These are phyloP conservation scores for Colletotrichum sidae DNA, from an alignment of 2,329 filamentous ascomycete genomes.

Conservation along the genomic window DNA sequence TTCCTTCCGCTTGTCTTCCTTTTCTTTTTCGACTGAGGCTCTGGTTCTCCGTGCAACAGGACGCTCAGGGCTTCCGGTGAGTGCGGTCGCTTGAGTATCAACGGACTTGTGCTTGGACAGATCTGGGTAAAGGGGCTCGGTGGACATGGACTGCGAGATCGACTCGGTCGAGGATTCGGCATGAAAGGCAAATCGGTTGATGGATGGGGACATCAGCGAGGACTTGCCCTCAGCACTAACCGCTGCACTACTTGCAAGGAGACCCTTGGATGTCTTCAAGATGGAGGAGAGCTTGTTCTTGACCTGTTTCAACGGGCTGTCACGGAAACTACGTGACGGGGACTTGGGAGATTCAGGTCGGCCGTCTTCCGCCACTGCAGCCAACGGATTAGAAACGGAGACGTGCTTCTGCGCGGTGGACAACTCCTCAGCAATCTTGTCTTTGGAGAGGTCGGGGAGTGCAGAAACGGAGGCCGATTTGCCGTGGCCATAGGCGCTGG, in stretches of 20 bases:
- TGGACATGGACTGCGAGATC: conserved; percentile 46
- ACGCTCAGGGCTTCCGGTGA: conserved; percentile 57
- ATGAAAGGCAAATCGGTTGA: conserved; percentile 57
- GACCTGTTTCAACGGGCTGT: conserved; percentile 89
- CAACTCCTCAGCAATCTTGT: conserved; percentile 45
- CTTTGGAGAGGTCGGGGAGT: conserved; percentile 50
- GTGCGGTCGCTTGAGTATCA: conserved; percentile 41
- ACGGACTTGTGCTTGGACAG: conserved; percentile 52
- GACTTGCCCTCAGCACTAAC: conserved; percentile 72
- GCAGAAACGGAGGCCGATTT: conserved; percentile 75
- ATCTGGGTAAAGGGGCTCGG: conserved; percentile 59
- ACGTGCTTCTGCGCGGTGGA: conserved; percentile 66
- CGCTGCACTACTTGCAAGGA: conserved; percentile 82
- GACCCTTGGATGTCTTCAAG: conserved; percentile 85
- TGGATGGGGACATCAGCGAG: conserved; percentile 66
- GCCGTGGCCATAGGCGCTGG: conserved; percentile 58
- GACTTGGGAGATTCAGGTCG: conserved; percentile 66
- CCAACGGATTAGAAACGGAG: conserved; percentile 69
- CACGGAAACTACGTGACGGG: conserved; percentile 67
- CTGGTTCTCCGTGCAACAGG: conserved; percentile 62
- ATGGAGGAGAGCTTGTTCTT: conserved; percentile 95
- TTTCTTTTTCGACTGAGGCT: conserved; percentile 70
- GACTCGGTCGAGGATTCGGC: conserved; percentile 61
- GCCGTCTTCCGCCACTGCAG: conserved; percentile 58
- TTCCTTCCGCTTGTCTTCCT: conserved; percentile 73